Evolutionary conservation across 805 yeast species (phyloP), one percentile per base, ranked within the genome.

Genomic region (Starmerella bombi): DNA sequence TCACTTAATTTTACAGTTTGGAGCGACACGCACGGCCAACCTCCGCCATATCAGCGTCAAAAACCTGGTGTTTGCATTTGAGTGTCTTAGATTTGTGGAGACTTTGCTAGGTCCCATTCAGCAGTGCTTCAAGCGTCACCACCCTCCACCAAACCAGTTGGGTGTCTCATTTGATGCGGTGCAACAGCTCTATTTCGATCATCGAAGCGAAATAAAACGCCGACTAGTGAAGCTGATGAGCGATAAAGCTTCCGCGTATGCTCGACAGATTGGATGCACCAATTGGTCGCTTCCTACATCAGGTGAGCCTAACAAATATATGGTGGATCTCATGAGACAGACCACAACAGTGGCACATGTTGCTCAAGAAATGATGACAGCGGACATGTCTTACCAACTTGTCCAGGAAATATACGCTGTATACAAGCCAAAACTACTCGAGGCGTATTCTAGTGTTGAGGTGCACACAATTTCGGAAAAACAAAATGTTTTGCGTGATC

Each of bases 21-120:
- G 80, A 32, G 88, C 88, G 1, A 77, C 81, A 2, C 60, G 74
- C 47, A 72, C 85, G 0, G 57, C 88, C 0, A 84, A 82, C 0
- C 62, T 80, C 37, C 74, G 70, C 47, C 85, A 79, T 52, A 79
- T 80, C 37, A 75, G 82, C 3, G 77, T 84, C 1, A 75, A 75
- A 49, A 82, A 80, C 56, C 55, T 80, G 37, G 77, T 84, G 0
- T 64, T 79, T 30, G 72, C 80, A 28, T 72, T 77, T 4, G 83
- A 80, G 52, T 64, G 75, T n/a, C 61, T 80, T 23, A 73, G 74
- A 41, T 61, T 67, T 23, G 57, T 76, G 19, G 57, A 70, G 17
- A 49, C 54, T 0, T 43, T 64, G 17, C 50, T 71, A 1, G 67
- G 69, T 1, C 59, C 55, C 38, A 46, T 65, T 8, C 52, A 58